These are phyloP conservation scores for Calocera viscosa DNA, from an alignment of 768 basidiomycete species.

Conservation along the genomic window DNA sequence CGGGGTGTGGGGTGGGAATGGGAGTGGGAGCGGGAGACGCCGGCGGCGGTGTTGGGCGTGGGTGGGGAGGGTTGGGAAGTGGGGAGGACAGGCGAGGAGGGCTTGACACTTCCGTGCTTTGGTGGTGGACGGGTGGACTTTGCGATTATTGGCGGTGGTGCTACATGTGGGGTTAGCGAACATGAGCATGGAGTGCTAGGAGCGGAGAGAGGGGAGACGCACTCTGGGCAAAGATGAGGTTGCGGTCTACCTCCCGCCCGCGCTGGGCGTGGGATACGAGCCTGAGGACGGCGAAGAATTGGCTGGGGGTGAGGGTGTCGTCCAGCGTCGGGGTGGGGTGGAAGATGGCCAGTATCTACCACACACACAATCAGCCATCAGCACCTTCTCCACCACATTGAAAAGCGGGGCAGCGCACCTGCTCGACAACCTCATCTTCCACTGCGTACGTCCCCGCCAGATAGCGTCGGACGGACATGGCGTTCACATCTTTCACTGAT, in stretches of 20 bases:
- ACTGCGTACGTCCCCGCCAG: conserved; percentile 31
- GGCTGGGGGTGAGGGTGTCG: conserved; percentile 50
- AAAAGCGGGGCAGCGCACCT: conserved; percentile 32
- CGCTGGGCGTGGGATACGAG: conserved; percentile 50
- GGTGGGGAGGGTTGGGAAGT: not conserved
- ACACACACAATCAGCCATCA: not conserved
- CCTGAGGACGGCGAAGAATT: conserved; percentile 64
- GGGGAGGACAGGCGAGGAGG: not conserved
- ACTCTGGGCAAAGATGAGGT: conserved; percentile 69
- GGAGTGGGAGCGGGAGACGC: not conserved
- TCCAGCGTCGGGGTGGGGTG: conserved; percentile 40
- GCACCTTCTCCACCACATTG: not conserved
- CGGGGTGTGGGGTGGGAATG: not conserved
- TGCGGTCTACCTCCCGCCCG: conserved; percentile 50
- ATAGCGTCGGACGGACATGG: conserved; percentile 65
- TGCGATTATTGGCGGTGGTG: not conserved
- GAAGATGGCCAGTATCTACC: conserved; percentile 55
- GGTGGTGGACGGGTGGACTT: not conserved
- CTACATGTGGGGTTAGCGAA: not conserved
- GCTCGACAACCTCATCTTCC: conserved; percentile 42
- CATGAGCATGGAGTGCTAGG: not conserved
- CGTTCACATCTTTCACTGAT: conserved; percentile 36
- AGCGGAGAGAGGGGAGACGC: conserved; percentile 17
- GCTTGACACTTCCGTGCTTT: not conserved
- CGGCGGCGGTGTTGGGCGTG: not conserved